A percentile compares a stretch with the other conserved stretches of the same genome.
phyloP scores from a whole-genome alignment of 495 filamentous ascomycete genomes.

The Podospora comata region DNA sequence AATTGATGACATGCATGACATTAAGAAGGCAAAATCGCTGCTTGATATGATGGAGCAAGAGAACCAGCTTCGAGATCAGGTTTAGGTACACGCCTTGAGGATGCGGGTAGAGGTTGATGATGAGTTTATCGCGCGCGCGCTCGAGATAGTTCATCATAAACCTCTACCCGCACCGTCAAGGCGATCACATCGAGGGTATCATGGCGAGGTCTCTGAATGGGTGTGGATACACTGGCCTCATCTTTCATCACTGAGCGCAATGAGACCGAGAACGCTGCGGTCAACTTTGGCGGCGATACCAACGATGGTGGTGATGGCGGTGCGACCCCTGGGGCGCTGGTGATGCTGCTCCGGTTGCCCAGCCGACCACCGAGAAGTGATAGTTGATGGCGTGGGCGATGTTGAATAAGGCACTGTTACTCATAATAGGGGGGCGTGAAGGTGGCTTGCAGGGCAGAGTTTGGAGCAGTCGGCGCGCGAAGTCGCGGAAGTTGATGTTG shows the following conservation, averaged over 20 bases:
- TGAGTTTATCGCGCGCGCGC: no score
- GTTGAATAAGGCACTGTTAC: neutral
- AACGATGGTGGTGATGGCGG: conserved; percentile 15
- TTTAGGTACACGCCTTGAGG: no score
- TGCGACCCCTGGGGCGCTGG: conserved; percentile 10
- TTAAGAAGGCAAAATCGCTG: neutral
- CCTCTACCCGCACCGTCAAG: no score
- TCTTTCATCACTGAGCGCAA: conserved; percentile 79
- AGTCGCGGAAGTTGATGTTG: neutral
- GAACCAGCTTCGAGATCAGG: no score
- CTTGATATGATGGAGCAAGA: no score
- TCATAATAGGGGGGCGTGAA: neutral
- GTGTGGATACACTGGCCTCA: conserved; percentile 53
- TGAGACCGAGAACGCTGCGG: conserved; percentile 21
- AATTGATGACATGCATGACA: neutral
- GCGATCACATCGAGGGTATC: no score
- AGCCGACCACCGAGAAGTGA: neutral
- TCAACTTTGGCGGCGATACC: conserved; percentile 14
- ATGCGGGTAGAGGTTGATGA: no score
- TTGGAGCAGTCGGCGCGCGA: neutral
- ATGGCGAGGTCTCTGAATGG: no score
- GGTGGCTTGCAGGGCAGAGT: neutral
- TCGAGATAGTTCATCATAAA: no score
- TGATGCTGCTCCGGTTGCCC: neutral
- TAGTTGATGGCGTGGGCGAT: no score